phyloP scores from a whole-genome alignment of 1,284 basidiomycete species.

The Coniferiporia weirii region DNA sequence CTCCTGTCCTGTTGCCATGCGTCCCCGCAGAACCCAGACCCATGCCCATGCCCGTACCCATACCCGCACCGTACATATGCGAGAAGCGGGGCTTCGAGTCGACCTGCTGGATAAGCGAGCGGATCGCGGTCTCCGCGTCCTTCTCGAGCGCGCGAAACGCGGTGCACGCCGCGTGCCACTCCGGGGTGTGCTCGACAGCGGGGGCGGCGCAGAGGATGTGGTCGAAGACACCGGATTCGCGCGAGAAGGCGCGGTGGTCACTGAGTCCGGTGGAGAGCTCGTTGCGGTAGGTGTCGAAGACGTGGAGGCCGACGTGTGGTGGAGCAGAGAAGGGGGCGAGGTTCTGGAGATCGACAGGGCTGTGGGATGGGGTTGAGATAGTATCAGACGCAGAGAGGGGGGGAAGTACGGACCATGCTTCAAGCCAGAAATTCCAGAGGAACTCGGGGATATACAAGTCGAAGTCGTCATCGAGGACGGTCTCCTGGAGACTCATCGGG shows the following conservation, averaged over 20 bases:
- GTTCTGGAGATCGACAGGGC: conserved; percentile 13
- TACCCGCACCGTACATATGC: conserved; percentile 16
- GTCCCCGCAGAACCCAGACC: no score
- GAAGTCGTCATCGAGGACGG: background rate
- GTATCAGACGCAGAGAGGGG: background rate
- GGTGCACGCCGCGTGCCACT: conserved; percentile 35
- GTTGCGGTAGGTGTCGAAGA: conserved; percentile 47
- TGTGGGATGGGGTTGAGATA: conserved; percentile 5
- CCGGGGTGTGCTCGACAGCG: conserved; percentile 30
- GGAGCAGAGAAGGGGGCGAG: conserved; percentile 25
- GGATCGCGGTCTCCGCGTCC: conserved; percentile 32
- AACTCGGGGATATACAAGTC: conserved; percentile 34
- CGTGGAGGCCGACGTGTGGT: conserved; percentile 40
- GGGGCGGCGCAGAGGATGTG: conserved; percentile 33
- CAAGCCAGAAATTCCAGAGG: conserved; percentile 40
- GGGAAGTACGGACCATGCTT: conserved; percentile 28
- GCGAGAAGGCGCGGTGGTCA: conserved; percentile 23
- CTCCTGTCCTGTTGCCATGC: no score
- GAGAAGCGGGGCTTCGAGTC: conserved; percentile 23
- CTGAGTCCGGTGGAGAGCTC: conserved; percentile 39
- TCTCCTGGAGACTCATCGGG: conserved; percentile 2
- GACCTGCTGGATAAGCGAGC: conserved; percentile 30
- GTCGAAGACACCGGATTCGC: conserved; percentile 36
- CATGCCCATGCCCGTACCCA: no score
- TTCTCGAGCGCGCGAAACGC: conserved; percentile 39